phyloP scores from a whole-genome alignment of 129 eudicot genomes.

The Flaveria robusta region DNA sequence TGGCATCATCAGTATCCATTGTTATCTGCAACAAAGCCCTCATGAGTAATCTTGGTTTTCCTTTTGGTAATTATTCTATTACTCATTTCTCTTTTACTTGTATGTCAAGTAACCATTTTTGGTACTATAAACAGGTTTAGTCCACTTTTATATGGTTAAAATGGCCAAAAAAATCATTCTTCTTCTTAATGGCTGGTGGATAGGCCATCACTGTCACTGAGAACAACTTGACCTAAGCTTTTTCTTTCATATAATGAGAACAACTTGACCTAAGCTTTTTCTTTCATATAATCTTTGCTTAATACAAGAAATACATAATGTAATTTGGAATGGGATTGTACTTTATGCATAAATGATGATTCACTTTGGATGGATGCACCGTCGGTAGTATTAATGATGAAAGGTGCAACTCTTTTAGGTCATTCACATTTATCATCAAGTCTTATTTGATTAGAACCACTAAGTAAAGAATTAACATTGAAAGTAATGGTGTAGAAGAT shows the following conservation, averaged over 20 bases:
- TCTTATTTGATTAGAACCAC: background rate
- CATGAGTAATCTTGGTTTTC: conserved; percentile 95
- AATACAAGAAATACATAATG: background rate
- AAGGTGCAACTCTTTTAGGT: too few species aligned
- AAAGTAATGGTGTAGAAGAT: conserved; percentile 28
- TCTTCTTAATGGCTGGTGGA: conserved; percentile 15
- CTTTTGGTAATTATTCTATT: conserved; percentile 57
- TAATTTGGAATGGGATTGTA: background rate
- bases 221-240: conserved; percentile 24
- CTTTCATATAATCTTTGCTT: conserved; percentile 13
- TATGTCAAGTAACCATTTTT: conserved; percentile 24
- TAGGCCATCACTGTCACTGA: conserved; percentile 29
- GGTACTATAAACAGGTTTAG: background rate
- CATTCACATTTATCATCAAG: too few species aligned
- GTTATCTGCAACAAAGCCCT: conserved; percentile 96
- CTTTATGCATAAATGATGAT: conserved; percentile 5
- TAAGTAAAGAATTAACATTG: background rate
- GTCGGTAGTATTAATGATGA: background rate
- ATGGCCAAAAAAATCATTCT: too few species aligned
- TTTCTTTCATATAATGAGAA: conserved; percentile 8
- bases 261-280: conserved; percentile 22
- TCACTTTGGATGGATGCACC: background rate
- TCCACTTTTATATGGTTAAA: too few species aligned
- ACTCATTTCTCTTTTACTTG: conserved; percentile 18
- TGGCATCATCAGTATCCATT: conserved; percentile 94